A percentile compares a stretch with the other conserved stretches of the same genome.
Evolutionary conservation across 495 filamentous ascomycete species (phyloP).

Genomic region (Hypoxylon subgilvum): DNA sequence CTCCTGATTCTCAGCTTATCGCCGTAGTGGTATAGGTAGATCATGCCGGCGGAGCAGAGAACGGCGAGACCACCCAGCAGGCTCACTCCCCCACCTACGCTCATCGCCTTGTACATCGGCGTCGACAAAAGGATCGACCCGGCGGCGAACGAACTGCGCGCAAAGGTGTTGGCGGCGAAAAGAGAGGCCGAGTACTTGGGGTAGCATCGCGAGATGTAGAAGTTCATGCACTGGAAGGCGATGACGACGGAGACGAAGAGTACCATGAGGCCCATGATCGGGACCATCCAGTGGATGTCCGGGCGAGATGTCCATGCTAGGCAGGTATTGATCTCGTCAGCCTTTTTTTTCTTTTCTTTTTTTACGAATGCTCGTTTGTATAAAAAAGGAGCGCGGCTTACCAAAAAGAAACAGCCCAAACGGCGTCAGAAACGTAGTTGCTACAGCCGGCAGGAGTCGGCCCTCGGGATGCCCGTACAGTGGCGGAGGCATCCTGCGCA

Average conservation of each 20-base stretch:
- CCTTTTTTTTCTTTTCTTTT: background rate
- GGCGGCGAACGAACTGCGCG: slow-evolving; percentile 61
- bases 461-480: slow-evolving; percentile 29
- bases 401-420: slow-evolving; percentile 29
- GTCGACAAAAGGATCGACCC: slow-evolving; percentile 61
- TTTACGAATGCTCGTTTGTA: background rate
- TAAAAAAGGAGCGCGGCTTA: background rate
- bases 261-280: slow-evolving; percentile 58
- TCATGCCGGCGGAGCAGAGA: slow-evolving; percentile 23
- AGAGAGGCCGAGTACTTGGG: slow-evolving; percentile 65
- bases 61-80: slow-evolving; percentile 54
- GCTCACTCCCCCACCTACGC: slow-evolving; percentile 67
- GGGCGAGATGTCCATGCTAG: slow-evolving; percentile 32
- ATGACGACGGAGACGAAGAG: slow-evolving; percentile 61
- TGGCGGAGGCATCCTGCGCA: slow-evolving; percentile 23
- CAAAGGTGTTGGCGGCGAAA: slow-evolving; percentile 61
- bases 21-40: slow-evolving; percentile 27
- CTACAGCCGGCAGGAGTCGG: slow-evolving; percentile 23
- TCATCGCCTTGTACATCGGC: slow-evolving; percentile 59
- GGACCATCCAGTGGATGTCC: slow-evolving; percentile 54
- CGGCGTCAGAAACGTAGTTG: slow-evolving; percentile 21
- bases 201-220: slow-evolving; percentile 66
- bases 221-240: slow-evolving; percentile 59
- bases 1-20: slow-evolving; percentile 25
- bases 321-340: background rate